phyloP scores from a whole-genome alignment of 176 grass and related monocot species.

The Oryza rufipogon region DNA sequence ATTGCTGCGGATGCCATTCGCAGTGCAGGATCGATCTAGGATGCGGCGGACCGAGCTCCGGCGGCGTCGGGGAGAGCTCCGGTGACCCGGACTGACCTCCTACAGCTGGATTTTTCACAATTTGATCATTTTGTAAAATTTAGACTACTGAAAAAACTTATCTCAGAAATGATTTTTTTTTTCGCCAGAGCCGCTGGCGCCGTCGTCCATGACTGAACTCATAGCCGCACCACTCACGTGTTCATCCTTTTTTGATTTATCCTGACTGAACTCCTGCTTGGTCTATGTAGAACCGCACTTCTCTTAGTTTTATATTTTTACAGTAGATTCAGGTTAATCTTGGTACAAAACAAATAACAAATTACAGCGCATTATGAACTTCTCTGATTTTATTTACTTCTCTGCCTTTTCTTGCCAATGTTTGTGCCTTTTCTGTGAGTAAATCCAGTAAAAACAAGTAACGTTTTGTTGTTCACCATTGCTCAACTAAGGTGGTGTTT shows the following conservation, averaged over 20 bases:
- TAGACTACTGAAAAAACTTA: too few relatives aligned
- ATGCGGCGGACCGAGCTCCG: too few relatives aligned
- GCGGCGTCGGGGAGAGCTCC: too few relatives aligned
- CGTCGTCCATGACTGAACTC: too few relatives aligned
- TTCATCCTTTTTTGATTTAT: constrained; percentile 34
- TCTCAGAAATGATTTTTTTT: too few relatives aligned
- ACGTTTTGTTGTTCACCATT: neutral
- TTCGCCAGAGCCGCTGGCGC: too few relatives aligned
- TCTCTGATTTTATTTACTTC: constrained; percentile 5
- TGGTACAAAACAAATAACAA: neutral
- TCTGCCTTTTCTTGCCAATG: neutral
- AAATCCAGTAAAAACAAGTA: neutral
- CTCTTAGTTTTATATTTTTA: neutral
- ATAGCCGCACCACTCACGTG: constrained; percentile 15
- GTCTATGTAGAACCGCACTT: neutral
- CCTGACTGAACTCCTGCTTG: neutral
- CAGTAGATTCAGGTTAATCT: constrained; percentile 25
- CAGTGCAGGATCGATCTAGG: too few relatives aligned
- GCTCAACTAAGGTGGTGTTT: neutral
- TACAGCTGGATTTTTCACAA: too few relatives aligned
- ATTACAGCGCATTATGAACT: neutral
- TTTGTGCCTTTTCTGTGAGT: neutral
- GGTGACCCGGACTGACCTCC: too few relatives aligned
- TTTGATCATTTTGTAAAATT: too few relatives aligned
- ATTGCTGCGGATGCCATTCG: too few relatives aligned